These are phyloP conservation scores for Cyberlindnera mycetangii DNA, from an alignment of 805 yeast species.

Conservation along the genomic window DNA sequence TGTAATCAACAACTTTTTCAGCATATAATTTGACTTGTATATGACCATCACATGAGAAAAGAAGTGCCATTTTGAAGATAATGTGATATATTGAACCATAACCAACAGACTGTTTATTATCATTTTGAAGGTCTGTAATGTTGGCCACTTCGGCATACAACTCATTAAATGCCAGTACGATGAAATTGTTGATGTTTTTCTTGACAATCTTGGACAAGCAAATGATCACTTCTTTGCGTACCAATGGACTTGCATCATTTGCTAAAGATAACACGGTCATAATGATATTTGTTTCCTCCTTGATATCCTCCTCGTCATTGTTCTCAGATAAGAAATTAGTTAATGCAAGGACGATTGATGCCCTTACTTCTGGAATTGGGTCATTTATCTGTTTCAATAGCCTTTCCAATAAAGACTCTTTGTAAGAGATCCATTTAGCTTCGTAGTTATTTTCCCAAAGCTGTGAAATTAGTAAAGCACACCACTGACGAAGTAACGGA, in stretches of 20 bases:
- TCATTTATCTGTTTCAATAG: constrained; percentile 64
- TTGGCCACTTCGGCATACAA: constrained; percentile 37
- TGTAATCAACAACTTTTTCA: constrained; percentile 69
- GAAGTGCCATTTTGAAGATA: constrained; percentile 80
- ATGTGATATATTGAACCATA: constrained; percentile 85
- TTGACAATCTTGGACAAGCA: constrained; percentile 73
- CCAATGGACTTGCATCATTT: constrained; percentile 87
- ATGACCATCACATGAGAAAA: constrained; percentile 85
- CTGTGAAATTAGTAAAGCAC: constrained; percentile 73
- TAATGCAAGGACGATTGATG: constrained; percentile 74
- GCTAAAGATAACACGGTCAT: constrained; percentile 62
- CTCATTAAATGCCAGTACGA: constrained; percentile 84
- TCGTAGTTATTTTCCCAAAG: constrained; percentile 71
- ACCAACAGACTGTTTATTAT: constrained; percentile 60
- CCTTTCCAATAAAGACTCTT: constrained; percentile 58
- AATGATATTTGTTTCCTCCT: constrained; percentile 70
- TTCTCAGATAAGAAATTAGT: constrained; percentile 60
- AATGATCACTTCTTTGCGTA: constrained; percentile 78
- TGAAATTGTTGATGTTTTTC: constrained; percentile 67
- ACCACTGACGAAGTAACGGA: constrained; percentile 91
- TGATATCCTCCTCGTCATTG: constrained; percentile 42
- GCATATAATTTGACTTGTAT: constrained; percentile 73
- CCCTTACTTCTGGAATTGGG: constrained; percentile 93
- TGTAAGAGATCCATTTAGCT: constrained; percentile 67
- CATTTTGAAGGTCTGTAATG: constrained; percentile 41